These are phyloP conservation scores for Tricholoma bakamatsutake DNA, from an alignment of 768 basidiomycete species.

Conservation along the genomic window DNA sequence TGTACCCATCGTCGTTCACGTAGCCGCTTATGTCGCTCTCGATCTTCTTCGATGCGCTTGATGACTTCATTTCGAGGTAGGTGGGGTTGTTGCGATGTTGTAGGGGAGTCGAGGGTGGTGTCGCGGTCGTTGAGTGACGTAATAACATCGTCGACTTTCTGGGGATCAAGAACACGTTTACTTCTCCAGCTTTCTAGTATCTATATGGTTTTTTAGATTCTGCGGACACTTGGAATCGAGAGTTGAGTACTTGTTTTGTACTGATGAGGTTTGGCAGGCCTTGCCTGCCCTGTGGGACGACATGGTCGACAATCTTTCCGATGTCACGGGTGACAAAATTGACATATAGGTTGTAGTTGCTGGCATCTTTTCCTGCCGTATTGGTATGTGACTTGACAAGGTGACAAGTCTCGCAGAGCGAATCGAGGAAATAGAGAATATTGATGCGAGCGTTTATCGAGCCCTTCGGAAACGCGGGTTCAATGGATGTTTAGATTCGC, in stretches of 20 bases:
- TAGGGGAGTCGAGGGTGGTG: conserved; percentile 12
- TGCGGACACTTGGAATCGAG: neutral
- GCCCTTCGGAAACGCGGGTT: conserved; percentile 41
- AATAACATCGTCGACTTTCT: conserved; percentile 69
- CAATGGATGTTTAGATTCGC: neutral
- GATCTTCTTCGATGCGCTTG: conserved; percentile 86
- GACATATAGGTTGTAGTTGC: conserved; percentile 55
- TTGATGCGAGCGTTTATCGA: conserved; percentile 91
- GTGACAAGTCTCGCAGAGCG: conserved; percentile 74
- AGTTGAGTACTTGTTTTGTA: conserved; percentile 66
- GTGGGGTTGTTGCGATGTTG: conserved; percentile 22
- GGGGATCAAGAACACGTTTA: conserved; percentile 78
- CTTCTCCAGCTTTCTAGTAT: conserved; percentile 89
- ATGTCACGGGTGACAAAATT: conserved; percentile 78
- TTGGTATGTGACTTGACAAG: conserved; percentile 56
- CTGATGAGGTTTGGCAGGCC: conserved; percentile 85
- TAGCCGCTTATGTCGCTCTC: conserved; percentile 87
- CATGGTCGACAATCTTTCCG: conserved; percentile 66
- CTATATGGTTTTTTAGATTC: conserved; percentile 29
- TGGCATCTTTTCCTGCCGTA: conserved; percentile 30
- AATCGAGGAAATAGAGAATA: conserved; percentile 86
- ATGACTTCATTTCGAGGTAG: conserved; percentile 68
- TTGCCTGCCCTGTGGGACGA: conserved; percentile 86
- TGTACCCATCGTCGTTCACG: conserved; percentile 93
- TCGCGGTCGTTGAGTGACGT: conserved; percentile 45